phyloP scores from a whole-genome alignment of 2,329 filamentous ascomycete species.

The Zymoseptoria crescenta region DNA sequence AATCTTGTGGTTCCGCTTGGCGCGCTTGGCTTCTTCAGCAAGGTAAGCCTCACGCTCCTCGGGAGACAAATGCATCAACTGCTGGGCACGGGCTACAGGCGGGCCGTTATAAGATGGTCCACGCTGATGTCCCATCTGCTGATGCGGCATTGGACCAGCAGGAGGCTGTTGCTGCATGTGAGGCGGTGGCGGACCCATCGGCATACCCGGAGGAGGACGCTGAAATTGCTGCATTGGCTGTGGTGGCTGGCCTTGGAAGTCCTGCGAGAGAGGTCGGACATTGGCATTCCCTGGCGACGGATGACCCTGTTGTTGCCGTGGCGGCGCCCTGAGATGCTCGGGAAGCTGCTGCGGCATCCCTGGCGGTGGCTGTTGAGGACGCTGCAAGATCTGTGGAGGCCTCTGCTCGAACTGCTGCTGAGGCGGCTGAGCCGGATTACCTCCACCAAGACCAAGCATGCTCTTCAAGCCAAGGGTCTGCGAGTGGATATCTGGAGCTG shows the following conservation, averaged over 20 bases:
- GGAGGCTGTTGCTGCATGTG: slow-evolving; percentile 25
- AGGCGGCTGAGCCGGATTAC: slow-evolving; percentile 13
- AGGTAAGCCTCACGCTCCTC: slow-evolving; percentile 77
- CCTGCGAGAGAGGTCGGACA: slow-evolving; percentile 17
- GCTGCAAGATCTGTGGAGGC: slow-evolving; percentile 41
- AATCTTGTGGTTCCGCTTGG: slow-evolving; percentile 98
- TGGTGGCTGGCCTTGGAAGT: slow-evolving; percentile 21
- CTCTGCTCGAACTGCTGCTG: slow-evolving; percentile 19
- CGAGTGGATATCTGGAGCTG: slow-evolving; percentile 16
- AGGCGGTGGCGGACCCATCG: slow-evolving; percentile 18
- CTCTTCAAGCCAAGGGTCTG: slow-evolving; percentile 29
- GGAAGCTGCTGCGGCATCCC: slow-evolving; percentile 26
- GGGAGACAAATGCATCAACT: slow-evolving; percentile 69
- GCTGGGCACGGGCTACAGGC: slow-evolving; percentile 60
- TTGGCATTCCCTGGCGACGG: slow-evolving; percentile 17
- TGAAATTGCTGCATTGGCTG: slow-evolving; percentile 21
- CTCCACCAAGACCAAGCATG: slow-evolving; percentile 26
- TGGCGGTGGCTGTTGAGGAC: slow-evolving; percentile 36
- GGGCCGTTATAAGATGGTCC: slow-evolving; percentile 44
- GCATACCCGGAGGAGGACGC: slow-evolving; percentile 15
- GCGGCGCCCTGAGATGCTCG: slow-evolving; percentile 25
- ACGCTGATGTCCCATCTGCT: slow-evolving; percentile 28
- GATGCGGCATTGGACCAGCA: slow-evolving; percentile 25
- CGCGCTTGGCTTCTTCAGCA: slow-evolving; percentile 85
- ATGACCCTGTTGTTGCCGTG: slow-evolving; percentile 33